Evolutionary conservation across 345 rosid genomes (phyloP).

Genomic region (Eutrema heterophyllum): DNA sequence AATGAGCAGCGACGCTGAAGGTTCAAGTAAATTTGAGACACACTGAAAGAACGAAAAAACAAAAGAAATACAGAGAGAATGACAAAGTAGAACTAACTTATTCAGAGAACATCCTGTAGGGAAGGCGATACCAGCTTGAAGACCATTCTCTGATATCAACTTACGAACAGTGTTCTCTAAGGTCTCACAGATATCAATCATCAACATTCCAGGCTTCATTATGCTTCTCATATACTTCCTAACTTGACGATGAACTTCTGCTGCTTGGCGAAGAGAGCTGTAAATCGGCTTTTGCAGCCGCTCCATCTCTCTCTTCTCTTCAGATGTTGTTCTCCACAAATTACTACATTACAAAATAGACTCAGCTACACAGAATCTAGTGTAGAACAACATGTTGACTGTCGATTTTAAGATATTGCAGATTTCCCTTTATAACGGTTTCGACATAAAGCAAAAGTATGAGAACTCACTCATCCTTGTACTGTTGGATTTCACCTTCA

Average conservation of each 20-base stretch:
- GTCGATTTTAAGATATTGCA: neutral
- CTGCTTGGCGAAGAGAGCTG: constrained; percentile 89
- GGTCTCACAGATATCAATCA: constrained; percentile 91
- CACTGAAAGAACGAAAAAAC: neutral
- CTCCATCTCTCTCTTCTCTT: constrained; percentile 92
- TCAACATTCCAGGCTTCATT: constrained; percentile 82
- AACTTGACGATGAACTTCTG: constrained; percentile 99
- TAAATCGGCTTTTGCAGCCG: constrained; percentile 75
- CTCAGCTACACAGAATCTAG: neutral
- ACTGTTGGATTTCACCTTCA: constrained; percentile 89
- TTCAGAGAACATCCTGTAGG: constrained; percentile 97
- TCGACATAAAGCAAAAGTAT: neutral
- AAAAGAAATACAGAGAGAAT: neutral
- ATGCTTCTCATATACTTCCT: constrained; percentile 73
- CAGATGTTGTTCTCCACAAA: constrained; percentile 90
- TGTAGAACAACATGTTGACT: neutral
- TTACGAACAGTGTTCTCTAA: constrained; percentile 84
- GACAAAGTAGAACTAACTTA: constrained; percentile 38
- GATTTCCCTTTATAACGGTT: too few relatives aligned
- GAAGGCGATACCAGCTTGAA: constrained; percentile 97
- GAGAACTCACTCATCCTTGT: constrained; percentile 73
- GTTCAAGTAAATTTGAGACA: constrained; percentile 1
- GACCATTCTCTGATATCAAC: constrained; percentile 81
- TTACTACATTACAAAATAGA: constrained; percentile 48
- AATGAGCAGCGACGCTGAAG: constrained; percentile 90